phyloP scores from a whole-genome alignment of 805 yeast genomes.

The Sugiyamaella americana region DNA sequence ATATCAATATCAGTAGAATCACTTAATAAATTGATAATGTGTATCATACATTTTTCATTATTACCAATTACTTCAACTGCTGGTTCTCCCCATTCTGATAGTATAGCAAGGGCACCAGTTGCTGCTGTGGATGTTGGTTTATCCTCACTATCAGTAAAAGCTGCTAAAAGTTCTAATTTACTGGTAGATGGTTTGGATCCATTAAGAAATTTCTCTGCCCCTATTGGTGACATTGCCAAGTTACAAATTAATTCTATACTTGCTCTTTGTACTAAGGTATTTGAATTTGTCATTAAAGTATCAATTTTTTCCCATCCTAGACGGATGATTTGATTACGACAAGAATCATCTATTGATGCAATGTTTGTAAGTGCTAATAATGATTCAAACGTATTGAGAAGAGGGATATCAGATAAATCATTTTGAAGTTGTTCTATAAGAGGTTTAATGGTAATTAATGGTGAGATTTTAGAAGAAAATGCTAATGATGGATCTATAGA shows the following conservation, averaged over 20 bases:
- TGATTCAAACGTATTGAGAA: conserved; percentile 44
- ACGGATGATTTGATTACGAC: conserved; percentile 36
- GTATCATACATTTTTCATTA: conserved; percentile 23
- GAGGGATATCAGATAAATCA: conserved; percentile 22
- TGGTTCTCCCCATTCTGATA: conserved; percentile 32
- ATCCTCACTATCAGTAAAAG: conserved; percentile 32
- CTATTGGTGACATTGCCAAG: conserved; percentile 37
- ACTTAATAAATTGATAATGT: neutral
- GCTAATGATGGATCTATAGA: conserved; percentile 32
- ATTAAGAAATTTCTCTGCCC: conserved; percentile 35
- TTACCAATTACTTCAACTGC: conserved; percentile 28
- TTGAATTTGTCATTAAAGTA: conserved; percentile 36
- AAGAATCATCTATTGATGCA: conserved; percentile 42
- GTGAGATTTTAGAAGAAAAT: conserved; percentile 30
- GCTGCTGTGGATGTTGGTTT: conserved; percentile 32
- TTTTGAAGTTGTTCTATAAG: conserved; percentile 26
- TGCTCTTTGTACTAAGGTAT: conserved; percentile 49
- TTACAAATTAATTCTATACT: conserved; percentile 61
- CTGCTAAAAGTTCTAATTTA: conserved; percentile 28
- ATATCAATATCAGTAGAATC: neutral
- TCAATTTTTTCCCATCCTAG: conserved; percentile 45
- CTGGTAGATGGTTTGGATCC: conserved; percentile 24
- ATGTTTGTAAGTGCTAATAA: conserved; percentile 64
- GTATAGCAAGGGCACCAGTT: conserved; percentile 36
- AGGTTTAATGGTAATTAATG: conserved; percentile 29